Evolutionary conservation across 768 basidiomycete genomes (phyloP), one percentile per base, ranked within the genome.

Genomic region (Mycena capillaripes): DNA sequence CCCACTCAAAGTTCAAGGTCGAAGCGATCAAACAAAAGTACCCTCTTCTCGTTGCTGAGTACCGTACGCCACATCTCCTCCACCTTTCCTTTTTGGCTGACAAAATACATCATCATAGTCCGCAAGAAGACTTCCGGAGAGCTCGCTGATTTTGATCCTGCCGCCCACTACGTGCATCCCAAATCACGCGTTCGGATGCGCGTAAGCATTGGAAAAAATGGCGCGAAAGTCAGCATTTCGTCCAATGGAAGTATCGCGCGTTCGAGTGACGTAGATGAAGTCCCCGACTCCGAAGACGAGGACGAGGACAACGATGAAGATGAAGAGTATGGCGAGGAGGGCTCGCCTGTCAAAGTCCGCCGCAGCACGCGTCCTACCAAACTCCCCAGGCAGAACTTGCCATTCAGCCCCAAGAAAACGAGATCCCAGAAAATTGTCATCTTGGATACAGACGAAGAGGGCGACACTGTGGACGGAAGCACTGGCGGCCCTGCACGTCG

Each of bases 381-480:
- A 74, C 77, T 69, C 50, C 70, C 63, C 25, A 77, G 69, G 44
- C 70, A 76, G 80, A 77, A 78, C 42, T 86, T 93, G 40, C 92
- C 92, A 9, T 93, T 91, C 80, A 93, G 92, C 76, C 92, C 93
- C 0, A 87, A 80, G 78, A 94, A 91, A 80, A 87, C 88, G 42
- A 87, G 90, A 11, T 79, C 84, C 36, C 80, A 78, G 48, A 80
- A 76, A 61, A 76, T 84, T 34, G 53, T 40, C n/a, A 16, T 73
- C 27, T 21, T 67, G 30, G 83, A 82, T 12, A 75, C 83, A 0
- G 87, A 86, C 34, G 82, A 80, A 36, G 85, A 85, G 46, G 80
- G 82, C 60, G 80, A 81, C 44, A 80, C 80, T n/a, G 75, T 78
- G 8, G 62, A 68, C 29, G 80, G 78, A 57, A 59, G 48, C 55